Conservation (phyloP, 2,329 filamentous ascomycete species). For the Ophiostoma ulmi region DNA sequence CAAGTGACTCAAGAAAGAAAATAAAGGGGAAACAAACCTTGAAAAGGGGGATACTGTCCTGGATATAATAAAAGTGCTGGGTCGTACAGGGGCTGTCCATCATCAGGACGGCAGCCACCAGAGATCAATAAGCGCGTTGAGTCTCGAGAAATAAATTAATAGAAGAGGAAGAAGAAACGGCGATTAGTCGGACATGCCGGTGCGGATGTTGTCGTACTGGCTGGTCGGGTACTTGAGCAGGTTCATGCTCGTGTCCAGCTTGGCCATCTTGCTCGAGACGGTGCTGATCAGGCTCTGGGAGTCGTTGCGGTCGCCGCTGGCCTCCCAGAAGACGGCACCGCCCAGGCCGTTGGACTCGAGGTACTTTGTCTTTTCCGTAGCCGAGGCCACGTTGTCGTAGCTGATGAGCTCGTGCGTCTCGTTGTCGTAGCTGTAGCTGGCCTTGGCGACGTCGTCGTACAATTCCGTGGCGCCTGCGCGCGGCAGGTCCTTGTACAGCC, state of each 20-base stretch:
- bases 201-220: conserved; percentile 52
- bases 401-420: conserved; percentile 59
- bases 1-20: neutral
- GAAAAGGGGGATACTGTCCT: neutral
- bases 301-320: conserved; percentile 59
- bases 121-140: neutral
- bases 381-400: conserved; percentile 62
- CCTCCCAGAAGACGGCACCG: conserved; percentile 85
- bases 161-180: neutral
- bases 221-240: conserved; percentile 52
- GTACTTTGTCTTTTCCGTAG: conserved; percentile 59
- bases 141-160: too few species aligned
- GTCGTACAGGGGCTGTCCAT: neutral
- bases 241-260: conserved; percentile 48
- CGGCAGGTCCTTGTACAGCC: conserved; percentile 77
- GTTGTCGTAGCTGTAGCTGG: conserved; percentile 66
- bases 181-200: neutral
- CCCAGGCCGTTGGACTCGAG: conserved; percentile 59
- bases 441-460: conserved; percentile 55
- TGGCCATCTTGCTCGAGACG: conserved; percentile 46
- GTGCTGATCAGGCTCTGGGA: conserved; percentile 54
- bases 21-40: neutral
- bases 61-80: neutral
- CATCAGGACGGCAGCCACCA: neutral
- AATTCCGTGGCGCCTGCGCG: conserved; percentile 52